Evolutionary conservation across 2,329 filamentous ascomycete genomes (phyloP), one percentile per base, ranked within the genome.

Genomic region (Hypoxylon sp.): DNA sequence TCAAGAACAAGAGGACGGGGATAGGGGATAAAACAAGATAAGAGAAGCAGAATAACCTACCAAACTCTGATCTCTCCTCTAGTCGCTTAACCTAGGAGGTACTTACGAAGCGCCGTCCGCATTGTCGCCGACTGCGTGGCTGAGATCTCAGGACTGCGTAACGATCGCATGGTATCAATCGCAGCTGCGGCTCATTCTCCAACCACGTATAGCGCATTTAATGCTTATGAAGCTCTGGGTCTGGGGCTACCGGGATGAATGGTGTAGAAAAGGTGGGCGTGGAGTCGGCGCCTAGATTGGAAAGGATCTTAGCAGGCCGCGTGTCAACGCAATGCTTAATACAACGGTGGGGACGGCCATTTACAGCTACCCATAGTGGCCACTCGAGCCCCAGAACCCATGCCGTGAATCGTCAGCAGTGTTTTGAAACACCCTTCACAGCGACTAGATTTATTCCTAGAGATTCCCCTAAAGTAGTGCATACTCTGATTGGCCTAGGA

Each of bases 301-400:
- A 61, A 69, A 66, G 51, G 62, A 63, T 66, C 59, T 66, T 50
- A 48, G 21, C 44, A 58, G 67, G 62, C 62, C 67, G 67, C 67
- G 62, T 67, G 67, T 63, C 67, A 19, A 48, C 54, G 51, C 37
- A 56, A 62, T 66, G 62, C 57, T 59, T 52, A 46, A 58, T 58
- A 48, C 53, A 44, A 24, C 15, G 19, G 62, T 66, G 59, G 67
- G 42, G 59, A 60, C 27, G n/a, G 21, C 56, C 3, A 50, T 46
- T 50, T 24, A 27, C 31, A 29, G 39, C 42, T 27, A 42, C 15
- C 15, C 21, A 8, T 54, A 47, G 35, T 4, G 11, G 19, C 54
- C 27, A 37, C 19, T 29, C 13, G 17, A 4, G n/a, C 6, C 19
- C 58, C 50, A 44, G 62, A 54, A 32, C 32, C 47, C 47, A 62